Conservation (phyloP, 345 rosid species). For the Boechera divaricarpa region DNA sequence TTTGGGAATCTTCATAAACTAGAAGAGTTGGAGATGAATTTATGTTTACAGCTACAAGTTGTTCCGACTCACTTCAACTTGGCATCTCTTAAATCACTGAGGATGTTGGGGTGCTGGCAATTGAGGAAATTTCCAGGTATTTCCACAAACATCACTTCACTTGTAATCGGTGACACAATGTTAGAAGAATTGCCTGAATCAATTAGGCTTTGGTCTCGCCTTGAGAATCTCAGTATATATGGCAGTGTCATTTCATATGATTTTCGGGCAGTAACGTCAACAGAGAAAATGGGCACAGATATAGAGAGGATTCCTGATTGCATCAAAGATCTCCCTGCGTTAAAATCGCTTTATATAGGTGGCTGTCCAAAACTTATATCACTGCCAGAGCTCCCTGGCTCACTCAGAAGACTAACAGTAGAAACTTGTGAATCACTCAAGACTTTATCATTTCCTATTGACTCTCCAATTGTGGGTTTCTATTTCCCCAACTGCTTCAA, state of each 20-base stretch:
- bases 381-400: constrained; percentile 4
- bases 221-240: background rate
- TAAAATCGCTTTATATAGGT: background rate
- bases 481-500: background rate
- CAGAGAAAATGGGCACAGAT: background rate
- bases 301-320: background rate
- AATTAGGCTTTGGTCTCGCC: background rate
- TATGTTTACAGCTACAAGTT: background rate
- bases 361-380: too few species aligned
- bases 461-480: background rate
- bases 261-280: background rate
- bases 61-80: constrained; percentile 15
- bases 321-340: constrained; percentile 9
- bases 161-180: constrained; percentile 21
- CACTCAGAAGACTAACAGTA: background rate
- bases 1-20: constrained; percentile 1
- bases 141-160: background rate
- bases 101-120: constrained; percentile 12
- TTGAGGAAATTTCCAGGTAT: constrained; percentile 31
- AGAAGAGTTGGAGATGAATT: background rate
- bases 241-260: background rate
- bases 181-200: background rate
- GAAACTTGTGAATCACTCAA: background rate
- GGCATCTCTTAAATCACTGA: background rate
- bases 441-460: background rate